Percentiles rank a stretch among this genome's conserved stretches.
phyloP scores from a whole-genome alignment of 2,329 filamentous ascomycete genomes.

The Mollisia scopiformis region DNA sequence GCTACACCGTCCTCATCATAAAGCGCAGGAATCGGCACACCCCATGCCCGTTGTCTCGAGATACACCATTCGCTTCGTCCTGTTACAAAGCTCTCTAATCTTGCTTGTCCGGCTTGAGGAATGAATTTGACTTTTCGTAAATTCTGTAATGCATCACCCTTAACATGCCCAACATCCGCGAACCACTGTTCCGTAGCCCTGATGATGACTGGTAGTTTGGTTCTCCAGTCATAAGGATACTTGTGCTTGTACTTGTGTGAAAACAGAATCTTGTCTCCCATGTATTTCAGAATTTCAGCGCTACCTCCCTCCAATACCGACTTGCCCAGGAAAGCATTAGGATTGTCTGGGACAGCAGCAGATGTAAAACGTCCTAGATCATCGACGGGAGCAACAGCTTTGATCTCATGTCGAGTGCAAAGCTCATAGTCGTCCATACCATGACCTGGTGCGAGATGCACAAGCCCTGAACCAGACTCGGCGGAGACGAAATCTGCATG shows the following conservation, averaged over 20 bases:
- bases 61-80: constrained; percentile 97
- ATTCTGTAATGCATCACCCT: constrained; percentile 69
- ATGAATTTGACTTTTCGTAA: constrained; percentile 77
- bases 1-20: constrained; percentile 76
- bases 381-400: constrained; percentile 81
- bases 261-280: constrained; percentile 67
- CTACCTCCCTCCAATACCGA: constrained; percentile 73
- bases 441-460: constrained; percentile 92
- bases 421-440: constrained; percentile 95
- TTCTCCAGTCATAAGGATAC: constrained; percentile 97
- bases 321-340: constrained; percentile 68
- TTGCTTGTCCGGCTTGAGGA: constrained; percentile 71
- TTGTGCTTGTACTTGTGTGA: constrained; percentile 81
- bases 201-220: constrained; percentile 88
- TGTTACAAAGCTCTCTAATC: constrained; percentile 84
- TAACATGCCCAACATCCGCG: constrained; percentile 85
- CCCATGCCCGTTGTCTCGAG: constrained; percentile 93
- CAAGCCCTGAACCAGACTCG: constrained; percentile 90
- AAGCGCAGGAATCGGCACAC: constrained; percentile 91
- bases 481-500: constrained; percentile 88
- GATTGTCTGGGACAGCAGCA: constrained; percentile 74
- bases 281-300: constrained; percentile 68
- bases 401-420: constrained; percentile 71
- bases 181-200: constrained; percentile 98
- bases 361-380: constrained; percentile 79